A percentile compares a stretch with the other conserved stretches of the same genome.
phyloP scores from a whole-genome alignment of 345 rosid species.

The Pistacia vera region DNA sequence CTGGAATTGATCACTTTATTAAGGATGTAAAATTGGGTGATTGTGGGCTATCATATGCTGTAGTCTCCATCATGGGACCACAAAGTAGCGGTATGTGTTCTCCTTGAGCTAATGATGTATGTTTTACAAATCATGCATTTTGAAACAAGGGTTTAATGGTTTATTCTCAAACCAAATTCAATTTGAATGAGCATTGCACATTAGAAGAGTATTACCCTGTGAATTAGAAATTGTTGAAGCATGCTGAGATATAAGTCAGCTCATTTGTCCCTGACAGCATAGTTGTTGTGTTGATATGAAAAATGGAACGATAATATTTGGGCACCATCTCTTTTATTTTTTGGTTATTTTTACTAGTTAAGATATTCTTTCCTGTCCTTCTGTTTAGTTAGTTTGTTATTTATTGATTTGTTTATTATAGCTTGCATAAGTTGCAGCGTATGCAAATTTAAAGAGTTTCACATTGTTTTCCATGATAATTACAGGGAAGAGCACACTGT shows the following conservation, averaged over 20 bases:
- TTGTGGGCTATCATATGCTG: constrained; percentile 92
- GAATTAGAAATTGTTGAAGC: not conserved
- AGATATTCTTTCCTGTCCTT: not conserved
- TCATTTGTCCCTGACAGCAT: not conserved
- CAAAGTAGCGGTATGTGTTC: constrained; percentile 90
- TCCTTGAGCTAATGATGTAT: not conserved
- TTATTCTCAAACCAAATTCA: not conserved
- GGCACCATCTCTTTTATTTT: not conserved
- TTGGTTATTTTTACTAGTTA: not conserved
- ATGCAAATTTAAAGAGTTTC: constrained; percentile 19
- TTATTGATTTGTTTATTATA: not conserved
- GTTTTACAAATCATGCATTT: constrained; percentile 9
- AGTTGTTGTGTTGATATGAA: not conserved
- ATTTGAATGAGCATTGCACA: not conserved
- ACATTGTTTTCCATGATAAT: constrained; percentile 30
- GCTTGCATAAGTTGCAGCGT: not conserved
- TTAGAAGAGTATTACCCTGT: not conserved
- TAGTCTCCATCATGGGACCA: constrained; percentile 99
- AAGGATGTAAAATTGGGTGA: constrained; percentile 74
- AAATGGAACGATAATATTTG: not conserved
- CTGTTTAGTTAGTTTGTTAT: not conserved
- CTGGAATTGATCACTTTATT: constrained; percentile 73
- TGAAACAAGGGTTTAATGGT: constrained; percentile 2
- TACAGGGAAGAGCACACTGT: constrained; percentile 95
- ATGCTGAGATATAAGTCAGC: not conserved